These are phyloP conservation scores for Epichloe amarillans DNA, from an alignment of 2,329 filamentous ascomycete genomes.

Conservation along the genomic window DNA sequence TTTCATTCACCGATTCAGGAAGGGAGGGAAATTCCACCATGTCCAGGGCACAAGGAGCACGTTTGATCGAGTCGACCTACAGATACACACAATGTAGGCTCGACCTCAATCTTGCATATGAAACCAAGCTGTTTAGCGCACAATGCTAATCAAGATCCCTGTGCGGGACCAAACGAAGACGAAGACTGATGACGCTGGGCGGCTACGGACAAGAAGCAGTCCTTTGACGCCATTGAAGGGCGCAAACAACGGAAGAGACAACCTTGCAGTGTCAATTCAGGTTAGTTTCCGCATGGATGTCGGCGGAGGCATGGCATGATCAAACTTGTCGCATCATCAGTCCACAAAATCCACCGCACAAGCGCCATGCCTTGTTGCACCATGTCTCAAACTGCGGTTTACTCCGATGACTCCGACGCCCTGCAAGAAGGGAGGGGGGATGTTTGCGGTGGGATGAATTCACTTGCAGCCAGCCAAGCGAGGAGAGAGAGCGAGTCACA, in stretches of 20 bases:
- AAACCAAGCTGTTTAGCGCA: slow-evolving; percentile 2
- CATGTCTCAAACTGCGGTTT: not conserved
- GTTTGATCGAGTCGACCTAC: not conserved
- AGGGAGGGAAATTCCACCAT: not conserved
- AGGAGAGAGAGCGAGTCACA: no score
- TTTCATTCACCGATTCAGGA: not conserved
- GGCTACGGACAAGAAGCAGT: no score
- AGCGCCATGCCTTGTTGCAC: not conserved
- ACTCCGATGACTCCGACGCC: not conserved
- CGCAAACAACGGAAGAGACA: no score
- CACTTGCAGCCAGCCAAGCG: not conserved
- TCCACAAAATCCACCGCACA: not conserved
- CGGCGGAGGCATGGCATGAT: not conserved
- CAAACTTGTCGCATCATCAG: not conserved
- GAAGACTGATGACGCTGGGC: not conserved
- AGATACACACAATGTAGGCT: not conserved
- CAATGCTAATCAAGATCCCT: not conserved
- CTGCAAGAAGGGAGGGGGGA: not conserved
- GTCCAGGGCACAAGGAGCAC: not conserved
- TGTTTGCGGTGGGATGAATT: not conserved
- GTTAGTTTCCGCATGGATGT: not conserved
- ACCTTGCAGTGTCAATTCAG: no score
- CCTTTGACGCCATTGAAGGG: no score
- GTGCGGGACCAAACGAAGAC: not conserved
- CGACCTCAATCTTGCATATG: not conserved